These are phyloP conservation scores for Crithidia acanthocephali DNA, from an alignment of 208 protist species.

Conservation along the genomic window DNA sequence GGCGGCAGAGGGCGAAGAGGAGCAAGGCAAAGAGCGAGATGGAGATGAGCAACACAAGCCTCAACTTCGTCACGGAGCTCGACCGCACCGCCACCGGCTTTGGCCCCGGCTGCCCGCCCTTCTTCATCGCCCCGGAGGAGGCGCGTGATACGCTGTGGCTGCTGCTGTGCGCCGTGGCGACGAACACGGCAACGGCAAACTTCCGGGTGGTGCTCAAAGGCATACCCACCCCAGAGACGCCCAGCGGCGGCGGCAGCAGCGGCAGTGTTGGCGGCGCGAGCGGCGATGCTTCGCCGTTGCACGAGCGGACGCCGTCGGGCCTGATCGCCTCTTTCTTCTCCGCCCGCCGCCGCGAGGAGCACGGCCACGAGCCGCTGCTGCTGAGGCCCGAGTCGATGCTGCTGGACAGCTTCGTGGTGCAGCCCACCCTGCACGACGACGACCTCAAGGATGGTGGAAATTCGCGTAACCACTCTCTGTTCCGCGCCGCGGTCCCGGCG, in stretches of 20 bases:
- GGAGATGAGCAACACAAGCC: constrained; percentile 21
- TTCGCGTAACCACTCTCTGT: background rate
- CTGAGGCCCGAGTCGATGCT: constrained; percentile 28
- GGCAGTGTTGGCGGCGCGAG: background rate
- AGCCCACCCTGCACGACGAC: constrained; percentile 10
- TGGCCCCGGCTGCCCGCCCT: constrained; percentile 41
- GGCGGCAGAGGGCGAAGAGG: constrained; percentile 14
- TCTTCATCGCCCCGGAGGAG: constrained; percentile 55
- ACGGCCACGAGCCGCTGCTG: constrained; percentile 19
- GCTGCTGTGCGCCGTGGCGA: constrained; percentile 56
- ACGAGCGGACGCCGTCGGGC: constrained; percentile 8
- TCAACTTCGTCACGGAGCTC: constrained; percentile 43
- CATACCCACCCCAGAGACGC: constrained; percentile 18
- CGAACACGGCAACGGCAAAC: constrained; percentile 27
- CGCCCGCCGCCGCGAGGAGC: constrained; percentile 14
- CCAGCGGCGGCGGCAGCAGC: background rate
- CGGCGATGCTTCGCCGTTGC: background rate
- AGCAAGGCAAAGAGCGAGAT: background rate
- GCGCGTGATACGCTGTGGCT: constrained; percentile 66
- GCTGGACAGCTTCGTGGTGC: constrained; percentile 43
- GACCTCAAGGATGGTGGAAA: constrained; percentile 1
- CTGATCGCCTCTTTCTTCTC: constrained; percentile 19
- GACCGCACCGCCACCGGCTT: constrained; percentile 32
- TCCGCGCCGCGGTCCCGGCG: background rate
- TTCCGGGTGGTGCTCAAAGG: constrained; percentile 35